phyloP scores from a whole-genome alignment of 768 basidiomycete genomes.

The Hypholoma fasciculare region DNA sequence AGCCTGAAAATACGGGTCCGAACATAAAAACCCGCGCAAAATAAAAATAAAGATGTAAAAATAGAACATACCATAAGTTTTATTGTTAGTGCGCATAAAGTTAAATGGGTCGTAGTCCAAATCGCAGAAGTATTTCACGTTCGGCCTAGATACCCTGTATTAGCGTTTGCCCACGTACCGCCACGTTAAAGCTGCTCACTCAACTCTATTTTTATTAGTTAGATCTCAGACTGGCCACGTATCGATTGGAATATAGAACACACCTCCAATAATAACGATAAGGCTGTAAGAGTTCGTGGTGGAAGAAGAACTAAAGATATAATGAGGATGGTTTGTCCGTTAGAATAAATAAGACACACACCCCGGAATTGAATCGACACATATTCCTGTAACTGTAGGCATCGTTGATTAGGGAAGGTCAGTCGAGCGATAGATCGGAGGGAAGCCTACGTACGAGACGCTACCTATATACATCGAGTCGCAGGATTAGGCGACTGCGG shows the following conservation, averaged over 20 bases:
- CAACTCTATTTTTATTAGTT: conserved; percentile 49
- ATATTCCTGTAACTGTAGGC: conserved; percentile 79
- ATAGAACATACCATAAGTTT: conserved; percentile 39
- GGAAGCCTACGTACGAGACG: conserved; percentile 55
- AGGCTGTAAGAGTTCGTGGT: conserved; percentile 70
- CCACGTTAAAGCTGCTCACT: conserved; percentile 44
- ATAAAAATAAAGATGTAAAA: neutral
- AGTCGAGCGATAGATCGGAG: neutral
- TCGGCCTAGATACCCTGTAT: conserved; percentile 47
- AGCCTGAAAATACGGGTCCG: conserved; percentile 44
- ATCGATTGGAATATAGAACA: conserved; percentile 9
- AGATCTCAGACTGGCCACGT: neutral
- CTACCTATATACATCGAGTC: conserved; percentile 49
- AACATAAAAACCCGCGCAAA: neutral
- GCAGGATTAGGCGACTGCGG: conserved; percentile 1
- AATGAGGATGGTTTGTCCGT: too few species aligned
- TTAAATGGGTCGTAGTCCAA: conserved; percentile 80
- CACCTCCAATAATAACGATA: conserved; percentile 86
- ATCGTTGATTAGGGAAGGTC: neutral
- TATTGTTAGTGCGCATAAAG: conserved; percentile 69
- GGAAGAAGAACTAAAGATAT: conserved; percentile 70
- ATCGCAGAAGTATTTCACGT: conserved; percentile 77
- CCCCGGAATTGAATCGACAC: conserved; percentile 94
- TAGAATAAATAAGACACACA: conserved; percentile 32
- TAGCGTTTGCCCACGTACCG: neutral